Base-by-base conservation (phyloP, 305 asterid genomes). In the Euphrasia arctica region DNA sequence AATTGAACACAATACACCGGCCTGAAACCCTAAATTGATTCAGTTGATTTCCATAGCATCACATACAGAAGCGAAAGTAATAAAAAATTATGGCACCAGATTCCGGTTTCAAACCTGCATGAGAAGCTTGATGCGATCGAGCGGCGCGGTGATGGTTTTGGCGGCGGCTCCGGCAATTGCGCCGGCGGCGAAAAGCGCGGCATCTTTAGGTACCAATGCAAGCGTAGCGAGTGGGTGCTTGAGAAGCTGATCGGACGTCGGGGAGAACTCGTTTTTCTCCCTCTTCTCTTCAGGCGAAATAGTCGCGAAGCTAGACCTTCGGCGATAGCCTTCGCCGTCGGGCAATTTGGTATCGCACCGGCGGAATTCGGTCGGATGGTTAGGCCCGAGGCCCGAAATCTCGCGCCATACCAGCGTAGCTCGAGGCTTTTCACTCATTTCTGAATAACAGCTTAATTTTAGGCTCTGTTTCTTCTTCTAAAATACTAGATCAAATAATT, bases 111-210 rank as follows among this genome's bases (percentile, higher is more conserved):
- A n/a, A 62, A 88, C 96, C 96, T 90, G 97, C 96, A 89, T 77
- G 61, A 92, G 87, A 45, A 92, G 86, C 82, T 92, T 92, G 70
- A 89, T 74, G 48, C 98, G 89, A 77, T 92, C 97, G 56, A 92
- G 96, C 34, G 98, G 98, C 6, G 96, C 98, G 9, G 95, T 92
- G 62, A 92, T 83, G 13, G 96, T 78, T 74, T 92, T 92, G 2
- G 97, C 96, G 6, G 95, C 85, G 43, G 88, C 88, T 45, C 98
- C 96, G 56, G 97, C 95, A 63, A 92, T 65, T 4, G 98, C 96
- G 9, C 97, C 98, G 64, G 97, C 98, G 54, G 85, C 86, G 63
- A 89, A 92, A 54, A 92, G 83, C 34, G 98, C 95, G 51, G 79
- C 91, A 1, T 85, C 90, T 70, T 72, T 81, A 2, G 98, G 97